These are phyloP conservation scores for Arthrinium phaeospermum DNA, from an alignment of 2,329 filamentous ascomycete genomes.

Conservation along the genomic window DNA sequence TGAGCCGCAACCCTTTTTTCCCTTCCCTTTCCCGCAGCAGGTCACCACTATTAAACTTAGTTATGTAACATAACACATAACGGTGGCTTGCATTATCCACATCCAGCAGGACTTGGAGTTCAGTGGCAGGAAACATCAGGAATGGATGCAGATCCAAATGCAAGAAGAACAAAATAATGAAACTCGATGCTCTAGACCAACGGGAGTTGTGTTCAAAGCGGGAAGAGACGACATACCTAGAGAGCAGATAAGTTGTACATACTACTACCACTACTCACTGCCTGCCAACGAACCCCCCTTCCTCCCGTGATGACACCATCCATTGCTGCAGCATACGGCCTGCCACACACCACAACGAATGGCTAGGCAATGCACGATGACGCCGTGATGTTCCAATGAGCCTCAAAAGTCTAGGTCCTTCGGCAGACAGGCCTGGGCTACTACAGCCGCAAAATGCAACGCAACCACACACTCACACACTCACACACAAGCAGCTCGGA, in stretches of 20 bases:
- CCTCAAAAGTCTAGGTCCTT: slow-evolving; percentile 9
- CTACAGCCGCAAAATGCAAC: slow-evolving; percentile 10
- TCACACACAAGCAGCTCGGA: neutral
- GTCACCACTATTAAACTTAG: slow-evolving; percentile 4
- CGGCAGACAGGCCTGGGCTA: neutral
- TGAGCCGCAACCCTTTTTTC: neutral
- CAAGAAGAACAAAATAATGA: slow-evolving; percentile 14
- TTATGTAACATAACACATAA: slow-evolving; percentile 10
- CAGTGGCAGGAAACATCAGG: neutral
- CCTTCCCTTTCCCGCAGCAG: neutral
- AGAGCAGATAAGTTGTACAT: neutral
- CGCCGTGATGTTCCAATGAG: slow-evolving; percentile 9
- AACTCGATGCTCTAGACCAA: neutral
- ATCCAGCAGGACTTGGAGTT: neutral
- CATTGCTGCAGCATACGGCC: neutral
- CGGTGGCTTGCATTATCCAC: neutral
- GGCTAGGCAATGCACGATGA: slow-evolving; percentile 3
- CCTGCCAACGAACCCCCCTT: neutral
- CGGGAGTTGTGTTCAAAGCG: neutral
- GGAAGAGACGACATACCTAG: neutral
- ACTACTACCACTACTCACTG: neutral
- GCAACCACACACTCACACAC: neutral
- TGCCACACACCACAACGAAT: neutral
- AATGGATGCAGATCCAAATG: slow-evolving; percentile 9
- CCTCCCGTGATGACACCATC: neutral